A percentile compares a stretch with the other conserved stretches of the same genome.
These are phyloP conservation scores for Colletotrichum zoysiae DNA, from an alignment of 2,329 filamentous ascomycete species.

Conservation along the genomic window DNA sequence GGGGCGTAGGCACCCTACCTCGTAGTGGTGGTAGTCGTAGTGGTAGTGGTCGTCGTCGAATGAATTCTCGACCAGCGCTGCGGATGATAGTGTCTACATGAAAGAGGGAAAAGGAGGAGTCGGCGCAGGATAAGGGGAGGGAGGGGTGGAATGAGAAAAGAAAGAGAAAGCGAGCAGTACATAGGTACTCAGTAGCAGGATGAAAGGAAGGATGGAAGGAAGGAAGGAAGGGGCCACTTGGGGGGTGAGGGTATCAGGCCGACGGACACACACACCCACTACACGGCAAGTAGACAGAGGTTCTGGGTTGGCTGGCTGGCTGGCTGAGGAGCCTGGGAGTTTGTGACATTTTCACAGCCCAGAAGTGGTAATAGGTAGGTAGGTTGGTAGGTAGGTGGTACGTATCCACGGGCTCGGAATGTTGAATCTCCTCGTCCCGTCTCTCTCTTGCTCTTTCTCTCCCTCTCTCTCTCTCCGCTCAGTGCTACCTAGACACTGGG, in stretches of 20 bases:
- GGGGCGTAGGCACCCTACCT: not conserved
- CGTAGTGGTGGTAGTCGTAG: not conserved
- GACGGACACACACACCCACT: not conserved
- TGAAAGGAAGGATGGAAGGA: not conserved
- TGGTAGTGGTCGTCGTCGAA: no score
- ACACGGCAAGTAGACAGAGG: no score
- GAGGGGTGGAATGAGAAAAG: not conserved
- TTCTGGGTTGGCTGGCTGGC: no score
- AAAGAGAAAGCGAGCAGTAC: not conserved
- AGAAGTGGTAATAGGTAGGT: not conserved
- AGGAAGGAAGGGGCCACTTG: not conserved
- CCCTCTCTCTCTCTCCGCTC: not conserved
- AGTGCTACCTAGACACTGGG: not conserved
- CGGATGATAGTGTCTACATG: conserved; percentile 11
- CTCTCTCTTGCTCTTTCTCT: no score
- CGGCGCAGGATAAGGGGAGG: conserved; percentile 8
- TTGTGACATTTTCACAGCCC: not conserved
- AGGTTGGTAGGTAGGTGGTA: conserved; percentile 2
- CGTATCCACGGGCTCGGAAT: not conserved
- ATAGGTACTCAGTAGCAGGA: no score
- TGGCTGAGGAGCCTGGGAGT: not conserved
- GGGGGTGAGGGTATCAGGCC: not conserved
- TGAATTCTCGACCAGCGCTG: conserved; percentile 28
- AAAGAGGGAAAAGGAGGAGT: conserved; percentile 24
- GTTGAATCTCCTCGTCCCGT: not conserved